Evolutionary conservation across 192 early-diverging fungal species (phyloP), one percentile per base, ranked within the genome.

Genomic region (Phycomyces nitens): DNA sequence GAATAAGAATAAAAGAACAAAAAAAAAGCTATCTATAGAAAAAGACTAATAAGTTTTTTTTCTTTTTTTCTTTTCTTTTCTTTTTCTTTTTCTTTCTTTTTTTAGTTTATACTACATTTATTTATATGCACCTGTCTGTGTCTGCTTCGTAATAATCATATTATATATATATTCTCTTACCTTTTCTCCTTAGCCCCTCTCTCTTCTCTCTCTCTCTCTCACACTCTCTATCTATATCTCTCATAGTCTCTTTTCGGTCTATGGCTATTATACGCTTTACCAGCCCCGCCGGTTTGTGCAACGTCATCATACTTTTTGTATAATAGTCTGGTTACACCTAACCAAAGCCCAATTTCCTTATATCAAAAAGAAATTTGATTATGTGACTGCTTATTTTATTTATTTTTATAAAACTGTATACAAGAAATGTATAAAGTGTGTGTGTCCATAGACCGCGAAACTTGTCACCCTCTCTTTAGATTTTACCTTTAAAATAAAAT

Each of bases 371-470:
- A n/a, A n/a, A n/a, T n/a, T n/a, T n/a, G n/a, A n/a, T n/a, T n/a
- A n/a, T n/a, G 21, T n/a, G 38, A 56, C 27, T n/a, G 54, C 8
- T 26, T 56, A n/a, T n/a, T 38, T 56, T 56, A 29, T 55, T 23
- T 20, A 24, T 54, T 27, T 34, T 26, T n/a, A n/a, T n/a, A n/a
- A n/a, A n/a, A n/a, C n/a, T n/a, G n/a, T n/a, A n/a, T n/a, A n/a
- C n/a, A n/a, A n/a, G n/a, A n/a, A n/a, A n/a, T n/a, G n/a, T n/a
- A n/a, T n/a, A n/a, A n/a, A n/a, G n/a, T n/a, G n/a, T 29, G 24
- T n/a, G 10, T 55, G 34, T 55, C 53, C 26, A 55, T 55, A 23
- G 53, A 55, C 53, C 53, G 53, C 53, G 53, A 55, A 55, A 55
- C 53, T 23, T 55, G 12, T 55, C 53, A 55, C 53, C 34, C 29